These are phyloP conservation scores for Pythium brassicae DNA, from an alignment of 352 stramenopile genomes.

Conservation along the genomic window DNA sequence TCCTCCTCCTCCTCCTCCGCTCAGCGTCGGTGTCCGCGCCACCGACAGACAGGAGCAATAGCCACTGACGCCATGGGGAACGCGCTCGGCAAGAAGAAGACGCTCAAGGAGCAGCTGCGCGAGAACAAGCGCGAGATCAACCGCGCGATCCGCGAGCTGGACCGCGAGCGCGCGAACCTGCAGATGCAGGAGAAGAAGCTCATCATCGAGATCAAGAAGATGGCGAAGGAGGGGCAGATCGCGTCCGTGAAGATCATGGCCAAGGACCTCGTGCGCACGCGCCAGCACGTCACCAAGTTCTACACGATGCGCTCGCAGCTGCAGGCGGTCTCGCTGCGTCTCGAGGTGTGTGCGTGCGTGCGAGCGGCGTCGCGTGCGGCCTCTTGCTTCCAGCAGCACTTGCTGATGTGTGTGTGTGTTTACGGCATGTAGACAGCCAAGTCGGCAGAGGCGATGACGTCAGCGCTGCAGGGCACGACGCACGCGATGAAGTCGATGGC, in stretches of 20 bases:
- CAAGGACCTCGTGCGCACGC: constrained; percentile 94
- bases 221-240: constrained; percentile 96
- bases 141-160: constrained; percentile 93
- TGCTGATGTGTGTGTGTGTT: constrained; percentile 5
- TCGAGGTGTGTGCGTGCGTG: constrained; percentile 38
- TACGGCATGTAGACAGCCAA: constrained; percentile 88
- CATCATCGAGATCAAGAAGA: constrained; percentile 97
- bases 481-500: constrained; percentile 87
- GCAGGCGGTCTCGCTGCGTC: constrained; percentile 92
- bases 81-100: constrained; percentile 73
- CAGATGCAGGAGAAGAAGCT: constrained; percentile 94
- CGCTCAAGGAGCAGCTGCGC: constrained; percentile 88
- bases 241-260: constrained; percentile 96
- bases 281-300: constrained; percentile 97
- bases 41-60: not conserved
- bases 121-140: constrained; percentile 99
- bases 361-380: not conserved
- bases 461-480: constrained; percentile 75
- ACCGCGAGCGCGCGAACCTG: constrained; percentile 91
- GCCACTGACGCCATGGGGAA: constrained; percentile 50
- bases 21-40: not conserved
- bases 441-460: constrained; percentile 95
- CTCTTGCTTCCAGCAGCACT: not conserved
- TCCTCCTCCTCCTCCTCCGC: not conserved
- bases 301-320: constrained; percentile 98